Percentiles rank a stretch among this genome's conserved stretches.
These are phyloP conservation scores for Yamadazyma taylorii DNA, from an alignment of 1,139 yeast genomes.

Conservation along the genomic window DNA sequence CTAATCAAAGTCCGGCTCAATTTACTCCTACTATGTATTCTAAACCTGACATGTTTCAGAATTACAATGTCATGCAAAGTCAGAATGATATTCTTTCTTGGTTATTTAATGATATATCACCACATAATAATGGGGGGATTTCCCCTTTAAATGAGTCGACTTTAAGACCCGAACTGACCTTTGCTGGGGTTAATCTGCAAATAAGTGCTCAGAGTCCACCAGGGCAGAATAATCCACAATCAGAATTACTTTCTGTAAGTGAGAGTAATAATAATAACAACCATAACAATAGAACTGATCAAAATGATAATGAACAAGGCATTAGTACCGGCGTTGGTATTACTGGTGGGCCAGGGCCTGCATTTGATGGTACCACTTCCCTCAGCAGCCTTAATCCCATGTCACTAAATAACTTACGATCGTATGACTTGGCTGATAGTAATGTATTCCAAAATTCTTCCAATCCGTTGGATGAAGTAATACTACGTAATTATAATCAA, in stretches of 20 bases:
- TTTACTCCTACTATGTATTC: background rate
- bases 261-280: background rate
- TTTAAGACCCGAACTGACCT: slow-evolving; percentile 2
- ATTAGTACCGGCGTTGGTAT: no score
- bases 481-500: slow-evolving; percentile 19
- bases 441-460: slow-evolving; percentile 37
- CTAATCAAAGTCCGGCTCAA: slow-evolving; percentile 1
- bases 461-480: slow-evolving; percentile 43
- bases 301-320: background rate
- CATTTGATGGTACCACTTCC: no score
- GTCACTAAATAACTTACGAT: slow-evolving; percentile 4
- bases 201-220: background rate
- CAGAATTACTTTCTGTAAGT: no score
- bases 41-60: slow-evolving; percentile 1
- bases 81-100: slow-evolving; percentile 43
- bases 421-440: slow-evolving; percentile 22
- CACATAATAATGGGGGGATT: slow-evolving; percentile 10
- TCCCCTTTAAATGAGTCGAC: slow-evolving; percentile 7
- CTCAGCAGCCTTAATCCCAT: no score
- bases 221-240: background rate
- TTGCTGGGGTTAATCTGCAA: background rate
- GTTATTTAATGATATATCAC: slow-evolving; percentile 35
- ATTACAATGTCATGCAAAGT: slow-evolving; percentile 17
- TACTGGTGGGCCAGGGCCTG: no score
- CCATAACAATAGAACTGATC: background rate